Conservation (phyloP, 2,329 filamentous ascomycete species). For the Fusarium sp. region DNA sequence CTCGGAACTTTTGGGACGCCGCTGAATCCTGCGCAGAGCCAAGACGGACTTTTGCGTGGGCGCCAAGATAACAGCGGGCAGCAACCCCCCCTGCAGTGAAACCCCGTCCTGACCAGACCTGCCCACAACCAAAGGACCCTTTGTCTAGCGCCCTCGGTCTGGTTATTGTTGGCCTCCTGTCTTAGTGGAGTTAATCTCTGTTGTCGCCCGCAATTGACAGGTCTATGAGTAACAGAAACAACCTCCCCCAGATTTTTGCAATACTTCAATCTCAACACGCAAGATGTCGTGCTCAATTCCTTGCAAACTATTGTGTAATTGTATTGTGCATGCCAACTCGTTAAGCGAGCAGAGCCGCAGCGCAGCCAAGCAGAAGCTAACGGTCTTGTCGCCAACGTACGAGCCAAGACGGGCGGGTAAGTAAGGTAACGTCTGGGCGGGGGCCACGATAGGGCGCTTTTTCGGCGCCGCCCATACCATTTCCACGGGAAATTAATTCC, state of each 20-base stretch:
- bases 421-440: not conserved
- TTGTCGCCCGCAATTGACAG: not conserved
- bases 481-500: not conserved
- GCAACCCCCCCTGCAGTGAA: constrained; percentile 8
- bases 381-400: not conserved
- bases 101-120: not conserved
- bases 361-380: constrained; percentile 4
- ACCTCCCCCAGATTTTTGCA: not conserved
- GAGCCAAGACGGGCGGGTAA: constrained; percentile 5
- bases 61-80: constrained; percentile 16
- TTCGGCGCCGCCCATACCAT: constrained; percentile 5
- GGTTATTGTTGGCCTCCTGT: not conserved
- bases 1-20: constrained; percentile 31
- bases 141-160: constrained; percentile 32
- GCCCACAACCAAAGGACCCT: constrained; percentile 29
- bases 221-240: not conserved
- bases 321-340: not conserved
- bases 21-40: not conserved
- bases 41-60: constrained; percentile 34
- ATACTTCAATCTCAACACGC: not conserved
- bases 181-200: not conserved
- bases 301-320: constrained; percentile 12
- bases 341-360: constrained; percentile 2
- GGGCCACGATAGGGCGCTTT: constrained; percentile 3
- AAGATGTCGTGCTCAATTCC: constrained; percentile 27